Evolutionary conservation across 257 asterid genomes (phyloP), one percentile per base, ranked within the genome.

Genomic region (Capsicum chinense): DNA sequence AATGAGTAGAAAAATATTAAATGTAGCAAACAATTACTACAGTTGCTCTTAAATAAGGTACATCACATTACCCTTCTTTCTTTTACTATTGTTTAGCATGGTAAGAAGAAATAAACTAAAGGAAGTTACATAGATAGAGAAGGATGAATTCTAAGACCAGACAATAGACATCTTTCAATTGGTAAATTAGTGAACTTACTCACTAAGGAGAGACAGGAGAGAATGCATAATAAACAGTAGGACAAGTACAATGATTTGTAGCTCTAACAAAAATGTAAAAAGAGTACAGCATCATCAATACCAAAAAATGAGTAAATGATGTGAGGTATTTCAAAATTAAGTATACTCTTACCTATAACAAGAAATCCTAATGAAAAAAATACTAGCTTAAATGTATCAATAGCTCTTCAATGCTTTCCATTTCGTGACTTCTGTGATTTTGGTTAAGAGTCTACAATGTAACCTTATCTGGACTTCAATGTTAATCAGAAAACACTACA

Each of bases 341-440:
- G 48, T 54, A 76, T 52, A 26, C 15, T 76, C n/a, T 76, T 76
- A 52, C 9, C 52, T 63, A 9, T 13, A 74, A 52, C 5, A 76
- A 48, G 63, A 76, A 74, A 52, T 76, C 63, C 52, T 14, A 26
- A 76, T 7, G 63, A 76, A 14, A 52, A 11, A 47, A 7, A 48
- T 13, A 76, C 63, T 76, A 26, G 81, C 48, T 76, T 52, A 76
- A 76, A 14, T 19, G 17, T 52, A 74, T 74, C 52, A 26, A 76
- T 9, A 76, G 21, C 48, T 52, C 26, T 52, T 52, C 47, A 76
- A 76, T 15, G 7, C 48, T 68, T 68, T 15, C 33, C 52, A 39
- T 68, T 14, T 19, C 35, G 76, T 67, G 37, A 67, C 50, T 35
- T 35, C 13, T 6, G 76, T 67, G 19, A 37, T 67, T 35, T 67